These are phyloP conservation scores for Metschnikowia rubicola DNA, from an alignment of 805 yeast genomes.

Conservation along the genomic window DNA sequence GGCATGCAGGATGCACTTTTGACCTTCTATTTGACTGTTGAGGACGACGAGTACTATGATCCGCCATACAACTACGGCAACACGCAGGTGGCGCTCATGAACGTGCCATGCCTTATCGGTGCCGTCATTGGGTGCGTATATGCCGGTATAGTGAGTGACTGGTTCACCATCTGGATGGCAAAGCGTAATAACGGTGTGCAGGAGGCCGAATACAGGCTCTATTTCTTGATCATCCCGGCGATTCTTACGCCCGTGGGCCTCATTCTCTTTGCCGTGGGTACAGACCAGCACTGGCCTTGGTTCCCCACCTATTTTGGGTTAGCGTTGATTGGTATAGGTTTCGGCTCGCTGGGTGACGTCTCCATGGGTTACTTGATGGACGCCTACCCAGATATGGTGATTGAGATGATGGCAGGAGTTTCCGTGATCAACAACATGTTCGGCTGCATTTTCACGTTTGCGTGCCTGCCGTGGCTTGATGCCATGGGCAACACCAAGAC, in stretches of 20 bases:
- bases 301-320: conserved; percentile 55
- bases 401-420: conserved; percentile 72
- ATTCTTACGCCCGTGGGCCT: conserved; percentile 61
- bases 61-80: conserved; percentile 65
- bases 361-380: conserved; percentile 68
- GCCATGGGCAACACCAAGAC: conserved; percentile 56
- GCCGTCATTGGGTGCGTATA: conserved; percentile 64
- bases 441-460: conserved; percentile 64
- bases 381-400: conserved; percentile 63
- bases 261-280: conserved; percentile 63
- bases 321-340: conserved; percentile 64
- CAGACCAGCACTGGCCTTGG: conserved; percentile 54
- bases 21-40: conserved; percentile 70
- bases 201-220: conserved; percentile 64
- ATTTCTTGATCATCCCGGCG: conserved; percentile 53
- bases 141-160: conserved; percentile 59
- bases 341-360: conserved; percentile 70
- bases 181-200: conserved; percentile 56
- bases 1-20: conserved; percentile 76
- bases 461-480: conserved; percentile 58
- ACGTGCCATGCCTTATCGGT: conserved; percentile 65
- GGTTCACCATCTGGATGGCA: conserved; percentile 59
- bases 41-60: conserved; percentile 62
- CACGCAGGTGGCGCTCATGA: conserved; percentile 71
- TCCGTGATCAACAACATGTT: conserved; percentile 60